Percentiles rank a stretch among this genome's conserved stretches.
These are phyloP conservation scores for Xenoacremonium recifei DNA, from an alignment of 2,329 filamentous ascomycete species.

Conservation along the genomic window DNA sequence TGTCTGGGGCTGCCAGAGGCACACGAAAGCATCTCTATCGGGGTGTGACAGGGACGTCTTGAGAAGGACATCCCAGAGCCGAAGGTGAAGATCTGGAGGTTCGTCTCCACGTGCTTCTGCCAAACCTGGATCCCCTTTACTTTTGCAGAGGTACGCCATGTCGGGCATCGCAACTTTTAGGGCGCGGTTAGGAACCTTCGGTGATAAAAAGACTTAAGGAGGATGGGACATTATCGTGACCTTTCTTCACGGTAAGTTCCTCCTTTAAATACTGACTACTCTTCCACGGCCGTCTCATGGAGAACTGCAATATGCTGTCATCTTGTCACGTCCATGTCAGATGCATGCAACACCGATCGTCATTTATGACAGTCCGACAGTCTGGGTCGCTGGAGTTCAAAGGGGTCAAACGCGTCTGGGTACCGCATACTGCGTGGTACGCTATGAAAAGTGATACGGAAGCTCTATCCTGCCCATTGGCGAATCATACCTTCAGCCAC, in stretches of 20 bases:
- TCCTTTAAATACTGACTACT: too few species aligned
- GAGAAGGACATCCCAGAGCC: slow-evolving; percentile 33
- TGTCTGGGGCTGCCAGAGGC: slow-evolving; percentile 29
- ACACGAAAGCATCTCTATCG: slow-evolving; percentile 34
- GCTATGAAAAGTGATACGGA: too few species aligned
- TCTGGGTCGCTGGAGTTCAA: slow-evolving; percentile 15
- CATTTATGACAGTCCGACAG: slow-evolving; percentile 24
- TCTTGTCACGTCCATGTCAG: slow-evolving; percentile 14
- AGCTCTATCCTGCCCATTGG: slow-evolving; percentile 17
- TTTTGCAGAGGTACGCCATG: too few species aligned
- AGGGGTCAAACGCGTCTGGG: too few species aligned
- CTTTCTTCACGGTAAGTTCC: too few species aligned
- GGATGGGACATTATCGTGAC: too few species aligned
- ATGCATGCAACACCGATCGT: slow-evolving; percentile 24
- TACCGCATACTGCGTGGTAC: too few species aligned
- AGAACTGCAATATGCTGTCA: slow-evolving; percentile 13
- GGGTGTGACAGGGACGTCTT: slow-evolving; percentile 26
- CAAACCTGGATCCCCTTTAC: slow-evolving; percentile 1
- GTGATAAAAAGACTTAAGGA: too few species aligned
- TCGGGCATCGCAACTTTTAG: too few species aligned
- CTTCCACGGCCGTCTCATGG: too few species aligned
- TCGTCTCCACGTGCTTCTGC: slow-evolving; percentile 29
- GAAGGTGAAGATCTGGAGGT: slow-evolving; percentile 26
- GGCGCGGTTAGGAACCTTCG: too few species aligned
- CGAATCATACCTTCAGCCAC: slow-evolving; percentile 15